Conservation (phyloP, 148 eudicot species). For the Arbutus unedo region DNA sequence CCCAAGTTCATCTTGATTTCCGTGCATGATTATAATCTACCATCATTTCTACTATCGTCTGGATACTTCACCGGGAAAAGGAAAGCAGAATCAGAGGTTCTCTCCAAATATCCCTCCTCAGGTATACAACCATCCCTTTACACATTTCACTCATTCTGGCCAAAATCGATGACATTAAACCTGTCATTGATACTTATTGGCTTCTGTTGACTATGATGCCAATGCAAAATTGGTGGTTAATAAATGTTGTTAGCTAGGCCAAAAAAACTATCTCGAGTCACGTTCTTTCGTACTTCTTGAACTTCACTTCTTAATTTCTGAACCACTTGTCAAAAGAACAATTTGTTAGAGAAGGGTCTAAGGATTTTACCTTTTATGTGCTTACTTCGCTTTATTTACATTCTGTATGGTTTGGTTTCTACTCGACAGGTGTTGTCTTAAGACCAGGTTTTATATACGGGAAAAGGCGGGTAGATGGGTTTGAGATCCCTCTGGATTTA, state of each 20-base stretch:
- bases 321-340: neutral
- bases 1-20: slow-evolving; percentile 91
- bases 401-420: neutral
- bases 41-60: slow-evolving; percentile 72
- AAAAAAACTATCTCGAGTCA: neutral
- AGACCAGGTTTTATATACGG: slow-evolving; percentile 94
- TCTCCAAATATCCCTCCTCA: slow-evolving; percentile 74
- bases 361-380: too few species aligned
- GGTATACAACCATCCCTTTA: slow-evolving; percentile 38
- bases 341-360: neutral
- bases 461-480: slow-evolving; percentile 81
- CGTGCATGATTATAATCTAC: slow-evolving; percentile 93
- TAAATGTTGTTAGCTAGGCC: neutral
- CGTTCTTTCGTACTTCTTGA: neutral
- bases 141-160: neutral
- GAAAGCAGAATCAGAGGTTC: slow-evolving; percentile 96
- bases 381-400: neutral
- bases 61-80: slow-evolving; percentile 93
- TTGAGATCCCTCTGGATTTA: slow-evolving; percentile 84
- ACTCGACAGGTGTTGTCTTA: slow-evolving; percentile 68
- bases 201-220: neutral
- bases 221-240: neutral
- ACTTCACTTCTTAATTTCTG: neutral
- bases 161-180: neutral
- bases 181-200: neutral